Evolutionary conservation across 495 filamentous ascomycete genomes (phyloP), one percentile per base, ranked within the genome.

Genomic region (Choiromyces venosus): DNA sequence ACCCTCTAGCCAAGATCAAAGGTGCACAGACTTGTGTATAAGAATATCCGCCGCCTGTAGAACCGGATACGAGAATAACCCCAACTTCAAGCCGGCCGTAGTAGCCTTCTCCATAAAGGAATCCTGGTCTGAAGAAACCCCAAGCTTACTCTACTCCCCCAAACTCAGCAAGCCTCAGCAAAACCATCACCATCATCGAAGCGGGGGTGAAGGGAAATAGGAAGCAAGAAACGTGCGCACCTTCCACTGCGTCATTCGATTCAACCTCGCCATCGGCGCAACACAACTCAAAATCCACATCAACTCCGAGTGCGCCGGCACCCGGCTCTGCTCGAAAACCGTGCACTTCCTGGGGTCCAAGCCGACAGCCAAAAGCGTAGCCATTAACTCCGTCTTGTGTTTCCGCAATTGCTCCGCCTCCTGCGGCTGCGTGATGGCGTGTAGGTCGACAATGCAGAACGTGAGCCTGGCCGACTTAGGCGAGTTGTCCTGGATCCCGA

Each of bases 211-310:
- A 65, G 16, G 25, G 52, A 69, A 36, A 1, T 56, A 70, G 64
- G 67, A 56, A 61, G 65, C 37, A 14, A 33, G 39, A 81, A 61
- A 61, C 52, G 4, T 33, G 33, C 85, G 78, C 71, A 93, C 92
- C 88, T 98, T 99, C 94, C 94, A 98, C 83, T 97, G 94, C 56
- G 95, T 98, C 96, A 99, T 99, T 16, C 96, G 87, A 4, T 88
- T 90, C 39, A 99, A 85, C 82, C 96, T 93, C 18, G 96, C 95
- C 84, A 92, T 93, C 5, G 89, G 91, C 38, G 96, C 92, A 46
- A 90, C 89, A 71, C 93, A 96, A 78, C 92, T 93, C 70, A 99
- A 82, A 73, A 98, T 96, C 95, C 96, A 99, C 88, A 95, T 94
- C 74, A 99, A 84, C 82, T 97, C 93, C 7, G 90, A 82, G 84